Base-by-base conservation (phyloP, 1,284 basidiomycete species). In the Marasmius sp. region DNA sequence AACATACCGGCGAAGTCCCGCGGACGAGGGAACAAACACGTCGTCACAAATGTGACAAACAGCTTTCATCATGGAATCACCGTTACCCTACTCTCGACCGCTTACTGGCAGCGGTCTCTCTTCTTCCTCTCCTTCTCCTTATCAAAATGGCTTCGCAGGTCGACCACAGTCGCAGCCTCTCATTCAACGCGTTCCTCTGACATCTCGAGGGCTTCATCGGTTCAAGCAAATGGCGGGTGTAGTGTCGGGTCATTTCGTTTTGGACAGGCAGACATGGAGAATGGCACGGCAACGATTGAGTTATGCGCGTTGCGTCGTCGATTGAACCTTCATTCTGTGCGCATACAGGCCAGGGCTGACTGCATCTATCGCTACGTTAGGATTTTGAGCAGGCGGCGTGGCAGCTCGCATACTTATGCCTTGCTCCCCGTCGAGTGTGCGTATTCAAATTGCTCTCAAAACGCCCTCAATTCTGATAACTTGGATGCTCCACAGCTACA, bases 381-480 rank as follows among this genome's bases (percentile, higher is more conserved):
- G 95, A 97, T 75, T 97, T 97, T 76, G 95, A 97, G 75, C 79
- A 96, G 60, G 95, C 95, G 22, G 91, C 92, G 51, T 97, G 94
- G 93, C 94, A 97, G 72, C 76, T 97, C 63, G 93, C 92, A 14
- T 97, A 96, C 76, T 81, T 97, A 9, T 95, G 94, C 71, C 84
- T 97, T 59, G 88, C 94, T 3, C 95, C 95, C 0, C 85, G 91
- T 71, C 83, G 93, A 85, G 95, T 97, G 89, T 96, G 78, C 82
- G 92, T 80, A 60, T 62, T 64, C 65, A 60, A 59, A 43, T 57
- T 33, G 34, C 49, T 63, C 47, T 48, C 18, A 36, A 55, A 54
- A 37, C 41, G 37, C 36, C 38, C 45, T 33, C 5, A 9, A 12
- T 34, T 14, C 39, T 64, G 34, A 49, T 61, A 45, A 58, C 66